Evolutionary conservation across 257 asterid species (phyloP), one percentile per base, ranked within the genome.

Genomic region (Solanum pennellii): DNA sequence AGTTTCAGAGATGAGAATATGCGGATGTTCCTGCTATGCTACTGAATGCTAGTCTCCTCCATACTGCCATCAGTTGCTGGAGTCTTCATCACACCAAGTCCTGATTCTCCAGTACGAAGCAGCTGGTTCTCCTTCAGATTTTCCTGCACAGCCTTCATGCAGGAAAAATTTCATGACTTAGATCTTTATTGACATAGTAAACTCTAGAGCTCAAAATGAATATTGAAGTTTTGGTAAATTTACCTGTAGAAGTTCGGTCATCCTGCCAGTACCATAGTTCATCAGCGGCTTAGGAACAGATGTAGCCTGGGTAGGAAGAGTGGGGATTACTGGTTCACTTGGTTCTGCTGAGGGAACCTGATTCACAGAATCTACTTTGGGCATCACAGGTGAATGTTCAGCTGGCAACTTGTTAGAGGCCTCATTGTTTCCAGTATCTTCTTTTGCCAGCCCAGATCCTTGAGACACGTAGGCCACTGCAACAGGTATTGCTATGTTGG

Each of bases 191-290:
- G 71, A 31, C 12, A 6, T 25, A 69, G 87, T 66, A 16, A 29
- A 82, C 45, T 82, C 13, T 49, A 82, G 29, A 20, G 29, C 45
- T 82, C 68, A 27, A 31, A 12, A 85, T 85, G 83, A 29, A 29
- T 21, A 65, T 71, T 18, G 21, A 85, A 47, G 60, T 65, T 68
- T 18, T 39, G 79, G 60, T 47, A 42, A 41, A 59, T 69, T 89
- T 86, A 96, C 99, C 97, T 94, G 95, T 86, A 97, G 90, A 83
- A 97, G 98, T 92, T 95, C 98, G 25, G 98, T 93, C 99, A 97
- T 95, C 84, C 94, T 94, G 86, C 99, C 98, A n/a, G 93, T 49
- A 39, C 93, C 95, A 82, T 86, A 92, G 77, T 42, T 89, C 91
- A 89, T 91, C 87, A 89, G 86, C 20, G 95, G 93, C 80, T 91